Evolutionary conservation across 768 basidiomycete species (phyloP).

Genomic region (Cyclocybe cylindracea): DNA sequence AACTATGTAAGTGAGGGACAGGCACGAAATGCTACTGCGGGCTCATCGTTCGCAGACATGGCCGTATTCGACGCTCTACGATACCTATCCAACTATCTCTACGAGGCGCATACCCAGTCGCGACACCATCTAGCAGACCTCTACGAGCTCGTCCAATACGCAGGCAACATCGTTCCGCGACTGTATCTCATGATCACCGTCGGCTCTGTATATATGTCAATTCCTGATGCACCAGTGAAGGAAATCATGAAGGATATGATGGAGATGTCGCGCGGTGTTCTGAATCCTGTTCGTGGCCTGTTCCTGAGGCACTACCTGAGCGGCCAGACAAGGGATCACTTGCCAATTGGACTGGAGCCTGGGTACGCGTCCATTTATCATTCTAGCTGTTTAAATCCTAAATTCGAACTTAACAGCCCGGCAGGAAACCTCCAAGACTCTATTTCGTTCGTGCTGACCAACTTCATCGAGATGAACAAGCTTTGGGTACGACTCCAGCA

Average conservation of each 20-base stretch:
- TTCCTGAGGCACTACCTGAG: slow-evolving; percentile 96
- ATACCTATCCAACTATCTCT: slow-evolving; percentile 94
- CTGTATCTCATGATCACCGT: slow-evolving; percentile 99
- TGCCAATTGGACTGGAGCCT: slow-evolving; percentile 83
- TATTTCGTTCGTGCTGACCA: slow-evolving; percentile 92
- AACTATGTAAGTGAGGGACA: slow-evolving; percentile 70
- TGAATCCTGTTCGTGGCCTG: slow-evolving; percentile 95
- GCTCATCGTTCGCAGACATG: slow-evolving; percentile 67
- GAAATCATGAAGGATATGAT: slow-evolving; percentile 99
- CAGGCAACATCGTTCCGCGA: slow-evolving; percentile 92
- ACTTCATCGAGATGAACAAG: slow-evolving; percentile 99
- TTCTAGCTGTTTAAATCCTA: neutral
- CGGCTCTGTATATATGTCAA: slow-evolving; percentile 98
- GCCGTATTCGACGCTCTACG: slow-evolving; percentile 96
- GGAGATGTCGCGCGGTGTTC: slow-evolving; percentile 98
- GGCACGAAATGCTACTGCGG: slow-evolving; percentile 3
- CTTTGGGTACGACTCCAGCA: slow-evolving; percentile 99
- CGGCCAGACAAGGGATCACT: slow-evolving; percentile 92
- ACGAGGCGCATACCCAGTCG: slow-evolving; percentile 89
- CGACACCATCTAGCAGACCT: slow-evolving; percentile 97
- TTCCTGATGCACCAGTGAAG: slow-evolving; percentile 94
- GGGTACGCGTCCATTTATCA: slow-evolving; percentile 56
- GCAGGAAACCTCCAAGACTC: slow-evolving; percentile 92
- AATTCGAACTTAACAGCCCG: slow-evolving; percentile 51
- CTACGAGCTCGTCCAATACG: slow-evolving; percentile 99